Base-by-base conservation (phyloP, 108 stramenopile species). In the Fistulifera solaris region DNA sequence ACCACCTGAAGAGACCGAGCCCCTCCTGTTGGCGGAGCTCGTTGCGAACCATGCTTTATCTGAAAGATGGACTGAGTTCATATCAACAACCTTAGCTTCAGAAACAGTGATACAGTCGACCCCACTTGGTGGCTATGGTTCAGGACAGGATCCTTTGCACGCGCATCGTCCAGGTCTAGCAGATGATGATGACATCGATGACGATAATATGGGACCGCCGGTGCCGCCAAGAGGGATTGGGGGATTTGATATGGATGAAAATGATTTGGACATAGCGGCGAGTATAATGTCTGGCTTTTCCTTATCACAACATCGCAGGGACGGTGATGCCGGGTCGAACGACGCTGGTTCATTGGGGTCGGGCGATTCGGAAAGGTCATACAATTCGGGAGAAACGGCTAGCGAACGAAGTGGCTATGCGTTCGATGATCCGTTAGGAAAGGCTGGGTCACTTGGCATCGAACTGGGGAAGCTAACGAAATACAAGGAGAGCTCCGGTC, bases 241-340 rank as follows among this genome's bases (percentile, higher is more conserved):
- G 7, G 78, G 61, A 0, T 76, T 72, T 48, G 91, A 87, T 45
- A 85, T 93, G 75, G 84, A 90, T 54, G 89, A 94, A 27, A 81
- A 72, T 64, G 93, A 94, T 52, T 48, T 94, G 11, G 93, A 94
- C 60, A 80, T 90, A 49, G 93, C 93, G 14, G 93, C 83, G 11
- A 77, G 61, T 52, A 94, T 94, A 87, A 91, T 94, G 72, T 83
- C 77, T 40, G 73, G 83, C 8, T 51, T 91, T 38, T 73, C 59
- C 28, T 56, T 93, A 52, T 62, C 60, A 28, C 59, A 50, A 5
- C 18, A 35, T 7, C 57, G 40, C 21, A 58, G 42, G 14, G 70
- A 62, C 43, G 51, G 17, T 0, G 60, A 58, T 12, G 61, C 59
- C 49, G 70, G 61, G 22, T 57, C 56, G 31, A 35, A 35, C 31